Percentiles rank a stretch among this genome's conserved stretches.
phyloP scores from a whole-genome alignment of 1,284 basidiomycete species.

The Rhodotorula sp. region DNA sequence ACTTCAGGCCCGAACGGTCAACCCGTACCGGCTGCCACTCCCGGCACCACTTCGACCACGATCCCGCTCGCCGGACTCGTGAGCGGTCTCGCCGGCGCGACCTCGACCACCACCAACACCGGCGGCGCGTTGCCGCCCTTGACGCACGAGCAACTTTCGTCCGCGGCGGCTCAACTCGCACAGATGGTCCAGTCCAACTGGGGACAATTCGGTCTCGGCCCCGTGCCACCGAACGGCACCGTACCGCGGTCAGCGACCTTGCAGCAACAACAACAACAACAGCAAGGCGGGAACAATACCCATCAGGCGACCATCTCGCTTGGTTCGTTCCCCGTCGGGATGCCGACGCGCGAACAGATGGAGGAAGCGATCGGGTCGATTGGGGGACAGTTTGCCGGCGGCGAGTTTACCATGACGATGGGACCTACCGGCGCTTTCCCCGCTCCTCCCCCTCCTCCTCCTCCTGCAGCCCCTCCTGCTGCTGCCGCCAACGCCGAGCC shows the following conservation, averaged over 20 bases:
- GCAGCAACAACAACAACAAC: conserved; percentile 22
- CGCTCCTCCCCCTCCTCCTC: conserved; percentile 15
- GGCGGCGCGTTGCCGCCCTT: conserved; percentile 40
- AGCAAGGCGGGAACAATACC: conserved; percentile 21
- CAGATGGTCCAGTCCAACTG: conserved; percentile 46
- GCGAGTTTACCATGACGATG: conserved; percentile 27
- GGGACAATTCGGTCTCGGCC: conserved; percentile 43
- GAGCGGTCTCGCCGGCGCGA: conserved; percentile 2
- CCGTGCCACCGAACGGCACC: conserved; percentile 15
- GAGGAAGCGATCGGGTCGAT: conserved; percentile 37
- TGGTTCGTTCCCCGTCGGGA: conserved; percentile 43
- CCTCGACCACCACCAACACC: background rate
- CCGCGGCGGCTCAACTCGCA: conserved; percentile 46
- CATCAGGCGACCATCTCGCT: conserved; percentile 42
- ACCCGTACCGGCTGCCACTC: conserved; percentile 14
- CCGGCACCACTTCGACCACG: background rate
- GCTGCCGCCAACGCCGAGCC: background rate
- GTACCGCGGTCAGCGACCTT: background rate
- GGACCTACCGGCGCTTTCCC: conserved; percentile 17
- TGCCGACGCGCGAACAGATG: conserved; percentile 42
- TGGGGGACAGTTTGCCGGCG: conserved; percentile 32
- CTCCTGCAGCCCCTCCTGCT: background rate
- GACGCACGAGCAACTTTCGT: conserved; percentile 46
- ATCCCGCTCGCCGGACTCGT: conserved; percentile 13
- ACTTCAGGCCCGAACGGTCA: conserved; percentile 33